Base-by-base conservation (phyloP, 2,329 filamentous ascomycete genomes). In the Fusarium sp. region DNA sequence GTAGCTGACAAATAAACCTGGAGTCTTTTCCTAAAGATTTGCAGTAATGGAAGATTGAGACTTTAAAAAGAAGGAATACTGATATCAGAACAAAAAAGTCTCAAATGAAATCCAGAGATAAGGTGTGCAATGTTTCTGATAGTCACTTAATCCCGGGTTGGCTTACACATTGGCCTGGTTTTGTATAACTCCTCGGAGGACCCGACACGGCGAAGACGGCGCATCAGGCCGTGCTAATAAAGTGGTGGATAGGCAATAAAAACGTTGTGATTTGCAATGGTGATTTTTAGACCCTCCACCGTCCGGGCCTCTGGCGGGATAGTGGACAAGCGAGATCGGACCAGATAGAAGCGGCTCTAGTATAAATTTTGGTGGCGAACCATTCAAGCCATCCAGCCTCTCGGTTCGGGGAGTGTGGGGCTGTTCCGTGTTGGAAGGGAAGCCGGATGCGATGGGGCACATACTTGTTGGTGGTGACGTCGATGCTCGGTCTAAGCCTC, bases 191-290 rank as follows among this genome's bases (percentile, higher is more conserved):
- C 73, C 64, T 77, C 75, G 75, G 75, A 68, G 68, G 54, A 44
- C 53, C 65, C 53, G 61, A 67, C 48, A 48, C 59, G 51, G 65
- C 69, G 61, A 70, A 64, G 48, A 56, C 56, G 63, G 63, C 44
- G 62, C 50, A 69, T 70, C 44, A 70, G 48, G 20, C 60, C 54
- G 67, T 60, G 60, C 50, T 59, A 61, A 57, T n/a, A n/a, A n/a
- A 60, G 33, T 57, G 51, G 54, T 33, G 28, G 66, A 70, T 70
- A 72, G 63, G 77, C 79, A 81, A 80, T 81, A 53, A 78, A 77
- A 78, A 59, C 72, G 68, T 38, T 73, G 68, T 73, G 79, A 81
- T 81, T 81, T 76, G 77, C 79, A 81, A 81, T 80, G 75, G 71
- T 39, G 28, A 42, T 51, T 73, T 61, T 44, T 42, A 35, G 20